phyloP scores from a whole-genome alignment of 495 filamentous ascomycete species.

The Polyplosphaeria fusca region DNA sequence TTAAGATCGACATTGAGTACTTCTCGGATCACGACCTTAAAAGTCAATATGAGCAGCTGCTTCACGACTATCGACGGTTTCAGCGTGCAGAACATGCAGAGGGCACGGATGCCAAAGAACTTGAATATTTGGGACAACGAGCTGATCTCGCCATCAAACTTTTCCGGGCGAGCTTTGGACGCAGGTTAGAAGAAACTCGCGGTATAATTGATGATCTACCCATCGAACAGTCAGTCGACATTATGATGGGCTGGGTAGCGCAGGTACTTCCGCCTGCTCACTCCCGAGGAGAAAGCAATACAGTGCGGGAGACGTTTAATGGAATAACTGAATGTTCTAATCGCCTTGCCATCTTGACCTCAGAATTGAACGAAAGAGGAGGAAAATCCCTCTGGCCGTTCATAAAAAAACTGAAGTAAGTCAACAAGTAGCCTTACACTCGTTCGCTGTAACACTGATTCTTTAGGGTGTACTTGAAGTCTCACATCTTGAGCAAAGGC shows the following conservation, averaged over 20 bases:
- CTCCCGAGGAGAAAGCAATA: no score
- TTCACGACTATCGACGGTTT: slow-evolving; percentile 38
- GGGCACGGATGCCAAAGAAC: slow-evolving; percentile 27
- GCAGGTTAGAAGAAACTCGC: slow-evolving; percentile 8
- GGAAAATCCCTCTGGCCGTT: slow-evolving; percentile 39
- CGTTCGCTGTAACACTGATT: neutral
- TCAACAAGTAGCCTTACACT: neutral
- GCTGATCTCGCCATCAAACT: slow-evolving; percentile 35
- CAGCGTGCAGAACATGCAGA: slow-evolving; percentile 20
- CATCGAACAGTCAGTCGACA: slow-evolving; percentile 26
- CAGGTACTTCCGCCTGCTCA: no score
- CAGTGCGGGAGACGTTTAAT: no score
- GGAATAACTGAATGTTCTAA: slow-evolving; percentile 35
- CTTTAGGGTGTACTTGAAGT: slow-evolving; percentile 38
- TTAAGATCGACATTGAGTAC: slow-evolving; percentile 39
- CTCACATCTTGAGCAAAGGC: slow-evolving; percentile 42
- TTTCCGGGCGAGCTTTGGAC: slow-evolving; percentile 34
- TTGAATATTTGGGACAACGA: slow-evolving; percentile 22
- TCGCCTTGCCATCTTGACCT: slow-evolving; percentile 37
- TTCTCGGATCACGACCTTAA: slow-evolving; percentile 39
- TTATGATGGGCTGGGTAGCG: slow-evolving; percentile 16
- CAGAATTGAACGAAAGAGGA: slow-evolving; percentile 19
- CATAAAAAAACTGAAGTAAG: slow-evolving; percentile 42
- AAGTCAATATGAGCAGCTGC: slow-evolving; percentile 37
- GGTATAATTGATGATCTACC: slow-evolving; percentile 10